A percentile compares a stretch with the other conserved stretches of the same genome.
Evolutionary conservation across 176 grass and related monocot genomes (phyloP).

Genomic region (Zea mays): Zm-B73-REFERENCE-NAM-5.0 NC_050098.1:189401501-189402000

Average conservation of each 20-base stretch:
- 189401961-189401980: neutral
- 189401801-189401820: slow-evolving; percentile 30
- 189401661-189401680: slow-evolving; percentile 61
- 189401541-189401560: slow-evolving; percentile 60
- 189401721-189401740: slow-evolving; percentile 51
- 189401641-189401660: slow-evolving; percentile 74
- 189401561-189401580: slow-evolving; percentile 96
- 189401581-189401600: slow-evolving; percentile 91
- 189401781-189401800: neutral
- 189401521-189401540: slow-evolving; percentile 49
- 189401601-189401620: slow-evolving; percentile 80
- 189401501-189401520: slow-evolving; percentile 80
- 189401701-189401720: slow-evolving; percentile 47
- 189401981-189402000: too few relatives aligned
- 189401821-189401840: slow-evolving; percentile 40
- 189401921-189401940: neutral
- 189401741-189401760: neutral
- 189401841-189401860: slow-evolving; percentile 36
- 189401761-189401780: slow-evolving; percentile 6
- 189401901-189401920: neutral
- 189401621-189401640: slow-evolving; percentile 86
- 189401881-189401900: neutral
- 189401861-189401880: slow-evolving; percentile 37
- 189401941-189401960: neutral
- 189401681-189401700: slow-evolving; percentile 47